A percentile compares a stretch with the other conserved stretches of the same genome.
These are phyloP conservation scores for Neurospora africana DNA, from an alignment of 495 filamentous ascomycete genomes.

Conservation along the genomic window DNA sequence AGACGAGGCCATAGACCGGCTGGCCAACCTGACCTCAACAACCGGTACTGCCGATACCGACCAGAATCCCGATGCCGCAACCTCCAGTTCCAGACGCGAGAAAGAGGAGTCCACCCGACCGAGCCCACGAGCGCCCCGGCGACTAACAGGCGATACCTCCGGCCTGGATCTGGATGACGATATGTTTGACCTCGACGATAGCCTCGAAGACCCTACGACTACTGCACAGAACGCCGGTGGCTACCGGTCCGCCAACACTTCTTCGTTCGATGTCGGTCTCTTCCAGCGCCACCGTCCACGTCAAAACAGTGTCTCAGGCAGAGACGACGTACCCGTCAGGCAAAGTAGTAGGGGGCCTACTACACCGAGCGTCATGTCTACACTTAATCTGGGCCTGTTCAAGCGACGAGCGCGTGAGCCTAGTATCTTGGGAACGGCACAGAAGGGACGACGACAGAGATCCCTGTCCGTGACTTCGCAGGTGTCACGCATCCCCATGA, in stretches of 20 bases:
- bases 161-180: slow-evolving; percentile 38
- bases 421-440: slow-evolving; percentile 35
- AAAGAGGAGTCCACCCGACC: slow-evolving; percentile 15
- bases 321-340: slow-evolving; percentile 34
- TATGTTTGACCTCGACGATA: slow-evolving; percentile 36
- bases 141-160: slow-evolving; percentile 26
- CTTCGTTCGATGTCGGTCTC: slow-evolving; percentile 29
- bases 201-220: slow-evolving; percentile 23
- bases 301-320: slow-evolving; percentile 34
- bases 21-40: slow-evolving; percentile 32
- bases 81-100: background rate
- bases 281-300: slow-evolving; percentile 34
- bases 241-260: slow-evolving; percentile 34
- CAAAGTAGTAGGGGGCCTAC: slow-evolving; percentile 37
- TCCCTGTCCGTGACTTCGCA: slow-evolving; percentile 18
- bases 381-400: slow-evolving; percentile 37
- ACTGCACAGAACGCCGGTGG: slow-evolving; percentile 19
- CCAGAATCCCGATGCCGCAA: slow-evolving; percentile 15
- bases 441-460: slow-evolving; percentile 25
- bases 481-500: slow-evolving; percentile 4
- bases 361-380: slow-evolving; percentile 34
- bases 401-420: slow-evolving; percentile 35
- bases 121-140: slow-evolving; percentile 10
- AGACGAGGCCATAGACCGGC: slow-evolving; percentile 29
- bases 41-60: background rate